Evolutionary conservation across 495 filamentous ascomycete species (phyloP).

Genomic region (Aspergillus saccharolyticus): DNA sequence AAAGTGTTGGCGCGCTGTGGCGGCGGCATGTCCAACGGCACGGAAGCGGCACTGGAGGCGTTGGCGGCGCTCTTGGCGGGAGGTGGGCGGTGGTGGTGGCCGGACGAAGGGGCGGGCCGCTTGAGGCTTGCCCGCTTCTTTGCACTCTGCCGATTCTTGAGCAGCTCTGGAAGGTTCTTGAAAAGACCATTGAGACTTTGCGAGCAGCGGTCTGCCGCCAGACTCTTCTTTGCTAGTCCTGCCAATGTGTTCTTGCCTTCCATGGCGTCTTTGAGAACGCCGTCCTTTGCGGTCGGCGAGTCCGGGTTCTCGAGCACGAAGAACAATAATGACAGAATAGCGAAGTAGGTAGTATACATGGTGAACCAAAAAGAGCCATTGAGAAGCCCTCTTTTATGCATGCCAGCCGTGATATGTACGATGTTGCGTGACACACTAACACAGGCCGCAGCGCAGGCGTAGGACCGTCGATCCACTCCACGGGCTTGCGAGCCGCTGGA

Average conservation of each 20-base stretch:
- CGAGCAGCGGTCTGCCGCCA: conserved; percentile 84
- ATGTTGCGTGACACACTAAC: conserved; percentile 91
- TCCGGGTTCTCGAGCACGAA: conserved; percentile 88
- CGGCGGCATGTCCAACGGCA: conserved; percentile 24
- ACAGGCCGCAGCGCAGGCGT: conserved; percentile 87
- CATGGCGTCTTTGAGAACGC: conserved; percentile 76
- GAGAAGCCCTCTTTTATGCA: conserved; percentile 76
- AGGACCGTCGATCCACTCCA: conserved; percentile 77
- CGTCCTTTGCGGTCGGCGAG: conserved; percentile 62
- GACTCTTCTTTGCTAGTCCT: conserved; percentile 71
- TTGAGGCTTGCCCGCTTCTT: conserved; percentile 36
- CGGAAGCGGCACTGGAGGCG: conserved; percentile 14
- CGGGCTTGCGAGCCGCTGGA: conserved; percentile 63
- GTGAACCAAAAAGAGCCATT: conserved; percentile 95
- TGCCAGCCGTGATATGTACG: conserved; percentile 83
- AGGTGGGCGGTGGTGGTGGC: conserved; percentile 19
- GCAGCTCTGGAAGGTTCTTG: conserved; percentile 68
- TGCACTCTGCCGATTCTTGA: conserved; percentile 53
- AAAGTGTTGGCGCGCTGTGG: conserved; percentile 47
- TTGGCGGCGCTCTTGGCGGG: conserved; percentile 13
- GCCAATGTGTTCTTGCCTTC: conserved; percentile 78
- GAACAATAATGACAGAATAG: conserved; percentile 83
- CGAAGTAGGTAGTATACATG: conserved; percentile 94
- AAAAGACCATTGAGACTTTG: conserved; percentile 68
- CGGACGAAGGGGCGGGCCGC: conserved; percentile 33